Evolutionary conservation across 1,139 yeast species (phyloP).

Genomic region (Hemisphaericaspora subhashii): DNA sequence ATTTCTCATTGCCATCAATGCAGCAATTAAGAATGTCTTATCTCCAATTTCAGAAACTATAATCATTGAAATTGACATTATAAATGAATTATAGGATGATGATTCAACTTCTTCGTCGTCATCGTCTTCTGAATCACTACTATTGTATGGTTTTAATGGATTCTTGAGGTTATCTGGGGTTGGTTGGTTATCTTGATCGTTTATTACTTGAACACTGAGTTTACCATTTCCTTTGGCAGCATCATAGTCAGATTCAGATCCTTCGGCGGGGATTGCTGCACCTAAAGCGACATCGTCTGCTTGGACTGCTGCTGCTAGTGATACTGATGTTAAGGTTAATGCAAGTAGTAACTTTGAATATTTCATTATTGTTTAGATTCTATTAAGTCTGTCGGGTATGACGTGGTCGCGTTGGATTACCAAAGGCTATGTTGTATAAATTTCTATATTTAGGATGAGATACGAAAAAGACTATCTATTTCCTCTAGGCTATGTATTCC

Average conservation of each 20-base stretch:
- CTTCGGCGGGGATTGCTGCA: slow-evolving; percentile 6
- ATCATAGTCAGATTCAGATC: slow-evolving; percentile 2
- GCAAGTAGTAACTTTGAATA: slow-evolving; percentile 9
- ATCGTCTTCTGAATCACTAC: slow-evolving; percentile 5
- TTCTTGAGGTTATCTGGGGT: slow-evolving; percentile 25
- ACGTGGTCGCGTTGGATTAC: no score
- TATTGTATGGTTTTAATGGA: slow-evolving; percentile 23
- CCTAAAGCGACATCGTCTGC: slow-evolving; percentile 8
- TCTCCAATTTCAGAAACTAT: slow-evolving; percentile 94
- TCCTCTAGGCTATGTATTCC: no score
- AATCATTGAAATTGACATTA: slow-evolving; percentile 82
- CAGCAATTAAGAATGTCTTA: slow-evolving; percentile 94
- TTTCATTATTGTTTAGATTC: no score
- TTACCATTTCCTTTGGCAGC: slow-evolving; percentile 17
- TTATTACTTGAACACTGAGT: slow-evolving; percentile 25
- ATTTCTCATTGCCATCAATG: slow-evolving; percentile 96
- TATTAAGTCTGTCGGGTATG: no score
- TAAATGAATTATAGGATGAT: slow-evolving; percentile 47
- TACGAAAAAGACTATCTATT: no score
- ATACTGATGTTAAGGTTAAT: slow-evolving; percentile 7
- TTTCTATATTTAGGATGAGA: no score
- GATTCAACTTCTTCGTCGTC: slow-evolving; percentile 18
- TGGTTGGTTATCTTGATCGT: slow-evolving; percentile 33
- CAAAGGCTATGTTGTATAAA: no score
- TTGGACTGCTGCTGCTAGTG: slow-evolving; percentile 7